Conservation (phyloP, 176 grass and related monocot species). For the Saccharum officinarum region DNA sequence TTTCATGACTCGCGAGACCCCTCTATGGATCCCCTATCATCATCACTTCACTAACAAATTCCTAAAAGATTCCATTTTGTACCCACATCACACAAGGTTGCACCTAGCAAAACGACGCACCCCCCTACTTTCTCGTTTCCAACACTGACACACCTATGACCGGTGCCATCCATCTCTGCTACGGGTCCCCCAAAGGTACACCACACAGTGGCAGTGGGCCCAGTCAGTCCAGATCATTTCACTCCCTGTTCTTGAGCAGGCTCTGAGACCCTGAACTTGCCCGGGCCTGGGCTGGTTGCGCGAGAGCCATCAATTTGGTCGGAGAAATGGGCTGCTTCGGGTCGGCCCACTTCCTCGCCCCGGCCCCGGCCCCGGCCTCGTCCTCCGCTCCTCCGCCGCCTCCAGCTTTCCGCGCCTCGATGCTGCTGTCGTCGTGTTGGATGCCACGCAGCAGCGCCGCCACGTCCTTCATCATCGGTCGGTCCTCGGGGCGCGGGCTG, state of each 20-base stretch:
- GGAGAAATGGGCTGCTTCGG: conserved; percentile 36
- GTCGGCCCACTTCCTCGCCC: conserved; percentile 28
- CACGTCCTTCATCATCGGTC: conserved; percentile 80
- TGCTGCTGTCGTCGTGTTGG: conserved; percentile 49
- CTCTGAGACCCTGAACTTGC: conserved; percentile 28
- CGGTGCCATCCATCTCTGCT: not conserved
- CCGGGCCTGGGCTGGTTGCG: not conserved
- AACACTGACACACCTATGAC: not conserved
- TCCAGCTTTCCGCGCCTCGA: conserved; percentile 30
- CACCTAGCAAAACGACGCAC: conserved; percentile 42
- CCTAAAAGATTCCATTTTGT: conserved; percentile 15
- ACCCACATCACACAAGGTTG: conserved; percentile 11
- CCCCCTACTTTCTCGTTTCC: not conserved
- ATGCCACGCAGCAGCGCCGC: conserved; percentile 76
- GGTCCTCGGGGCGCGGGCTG: conserved; percentile 61
- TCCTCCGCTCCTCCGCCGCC: not conserved
- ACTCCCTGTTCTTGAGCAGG: conserved; percentile 30
- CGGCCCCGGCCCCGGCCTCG: too few relatives aligned
- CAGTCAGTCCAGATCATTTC: not conserved
- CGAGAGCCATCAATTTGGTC: conserved; percentile 11
- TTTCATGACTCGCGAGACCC: not conserved
- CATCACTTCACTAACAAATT: not conserved
- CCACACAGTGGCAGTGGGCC: not conserved
- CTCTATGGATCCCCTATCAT: not conserved
- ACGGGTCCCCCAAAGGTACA: not conserved